Base-by-base conservation (phyloP, 2,329 filamentous ascomycete species). In the Exophiala bonariae region DNA sequence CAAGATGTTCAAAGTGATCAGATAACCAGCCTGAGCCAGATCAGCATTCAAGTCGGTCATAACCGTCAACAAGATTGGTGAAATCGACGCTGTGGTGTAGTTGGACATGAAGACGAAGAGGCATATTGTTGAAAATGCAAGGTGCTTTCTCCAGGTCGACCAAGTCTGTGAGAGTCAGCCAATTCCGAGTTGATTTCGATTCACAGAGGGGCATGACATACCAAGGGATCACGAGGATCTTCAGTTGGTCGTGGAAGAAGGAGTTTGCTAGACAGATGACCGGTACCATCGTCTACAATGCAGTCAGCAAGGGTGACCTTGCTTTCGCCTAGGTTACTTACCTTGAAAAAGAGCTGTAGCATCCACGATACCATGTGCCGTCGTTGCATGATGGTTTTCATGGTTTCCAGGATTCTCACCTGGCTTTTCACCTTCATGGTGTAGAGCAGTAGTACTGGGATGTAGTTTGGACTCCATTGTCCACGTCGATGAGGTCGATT, bases 1-100 rank as follows among this genome's bases (percentile, higher is more conserved):
- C 14, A 81, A 55, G 47, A 81, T 80, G 46, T 69, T 44, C 67
- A 74, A 51, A 72, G 76, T 78, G 56, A 57, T 60, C 33, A 44
- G 31, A 34, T 20, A 31, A n/a, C 35, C 35, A 17, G 31, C 45
- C 23, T 43, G n/a, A 17, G 8, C 19, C 6, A 50, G 10, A 14
- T 14, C 18, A 36, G 46, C 16, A 16, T 50, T 17, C 22, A 50
- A 46, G 14, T 46, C 42, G 4, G 11, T 33, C 13, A 47, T 33
- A 18, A 50, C 23, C 11, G 19, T 5, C 4, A 47, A 16, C 10
- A 50, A 37, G 43, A 47, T 39, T 8, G 48, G 48, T 8, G 48
- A 32, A 13, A 50, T 31, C 13, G 31, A 32, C 34, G 16, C 23
- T 8, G 37, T 47, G 20, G 32, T 38, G 17, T 43, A 50, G 32